Evolutionary conservation across 2,329 filamentous ascomycete species (phyloP).

Genomic region (Ceratocystis harringtonii): DNA sequence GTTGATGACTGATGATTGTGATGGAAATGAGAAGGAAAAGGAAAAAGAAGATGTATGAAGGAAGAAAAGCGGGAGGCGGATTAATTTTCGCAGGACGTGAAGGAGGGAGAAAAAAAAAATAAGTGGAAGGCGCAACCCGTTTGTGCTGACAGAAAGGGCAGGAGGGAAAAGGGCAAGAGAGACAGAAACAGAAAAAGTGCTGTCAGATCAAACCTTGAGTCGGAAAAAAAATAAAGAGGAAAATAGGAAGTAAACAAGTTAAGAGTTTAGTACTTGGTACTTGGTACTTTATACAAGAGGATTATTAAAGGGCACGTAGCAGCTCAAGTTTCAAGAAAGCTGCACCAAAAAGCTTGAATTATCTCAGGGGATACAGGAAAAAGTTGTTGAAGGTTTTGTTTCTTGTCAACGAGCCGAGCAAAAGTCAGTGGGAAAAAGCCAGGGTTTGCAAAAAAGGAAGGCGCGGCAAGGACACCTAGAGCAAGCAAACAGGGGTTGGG

Average conservation of each 20-base stretch:
- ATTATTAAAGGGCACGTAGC: background rate
- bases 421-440: background rate
- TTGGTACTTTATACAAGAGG: background rate
- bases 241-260: background rate
- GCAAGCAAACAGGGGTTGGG: background rate
- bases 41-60: conserved; percentile 1
- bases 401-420: background rate
- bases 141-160: background rate
- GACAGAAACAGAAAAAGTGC: background rate
- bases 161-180: background rate
- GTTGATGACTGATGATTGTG: background rate
- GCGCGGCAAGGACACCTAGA: conserved; percentile 7
- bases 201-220: conserved; percentile 9
- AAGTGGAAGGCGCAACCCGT: conserved; percentile 4
- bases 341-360: background rate
- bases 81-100: background rate
- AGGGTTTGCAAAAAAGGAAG: conserved; percentile 1
- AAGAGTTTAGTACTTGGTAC: background rate
- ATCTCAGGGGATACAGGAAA: background rate
- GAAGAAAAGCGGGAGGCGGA: background rate
- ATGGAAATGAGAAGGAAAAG: background rate
- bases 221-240: background rate
- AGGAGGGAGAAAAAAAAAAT: background rate
- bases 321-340: background rate
- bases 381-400: background rate